Base-by-base conservation (phyloP, 768 basidiomycete genomes). In the Boletus speciosus region DNA sequence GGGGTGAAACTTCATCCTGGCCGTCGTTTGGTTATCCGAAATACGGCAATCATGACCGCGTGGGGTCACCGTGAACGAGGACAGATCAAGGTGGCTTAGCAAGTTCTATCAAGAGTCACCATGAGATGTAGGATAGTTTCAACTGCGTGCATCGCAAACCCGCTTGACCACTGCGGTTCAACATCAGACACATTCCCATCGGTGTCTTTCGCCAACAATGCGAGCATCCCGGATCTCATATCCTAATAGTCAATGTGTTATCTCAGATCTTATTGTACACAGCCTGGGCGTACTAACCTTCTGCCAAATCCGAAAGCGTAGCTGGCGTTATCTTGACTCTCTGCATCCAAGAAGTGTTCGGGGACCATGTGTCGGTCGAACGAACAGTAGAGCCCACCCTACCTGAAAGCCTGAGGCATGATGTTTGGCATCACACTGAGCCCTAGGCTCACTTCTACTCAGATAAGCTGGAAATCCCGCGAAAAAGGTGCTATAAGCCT, bases 141-240 rank as follows among this genome's bases (percentile, higher is more conserved):
- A n/a, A 16, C n/a, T 10, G 57, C 58, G 1, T 23, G 58, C 58
- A 59, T 54, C 8, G 62, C 56, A 35, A 67, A 27, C 1, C 62
- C 58, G 29, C 49, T 58, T 2, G 63, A 58, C 54, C 55, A 63
- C 19, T 27, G 52, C 7, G 54, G 58, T 25, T 54, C 55, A 23
- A 66, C 54, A 37, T 63, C 55, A 11, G 70, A 49, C 21, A 59
- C 61, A 8, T 61, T 57, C 16, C 69, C 70, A 5, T 64, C 53
- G 0, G 38, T 38, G 35, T 66, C 69, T 36, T 36, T 59, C 25
- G 54, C 62, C 45, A 75, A 70, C 15, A 57, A 49, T 9, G 67
- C 58, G 4, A 72, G 67, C 42, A 70, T 64, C 36, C 55, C 62
- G 5, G 64, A 56, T 9, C 72, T 57, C 11, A 71, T 42, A 56